Evolutionary conservation across 73 alveolate genomes (phyloP).

Genomic region (Paramecium biaurelia): DNA sequence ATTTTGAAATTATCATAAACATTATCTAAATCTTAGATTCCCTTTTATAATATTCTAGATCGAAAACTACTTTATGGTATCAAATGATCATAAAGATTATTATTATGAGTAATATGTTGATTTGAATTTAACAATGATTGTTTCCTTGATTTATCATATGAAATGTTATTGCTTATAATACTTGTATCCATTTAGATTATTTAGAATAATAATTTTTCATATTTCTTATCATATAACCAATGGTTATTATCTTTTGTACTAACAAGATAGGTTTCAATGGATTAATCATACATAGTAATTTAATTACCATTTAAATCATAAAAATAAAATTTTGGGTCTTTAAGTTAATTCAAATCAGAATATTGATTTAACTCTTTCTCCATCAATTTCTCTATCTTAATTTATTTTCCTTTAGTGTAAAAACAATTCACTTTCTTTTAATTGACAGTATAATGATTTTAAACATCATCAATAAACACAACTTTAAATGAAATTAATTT

Average conservation of each 20-base stretch:
- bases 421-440: not conserved
- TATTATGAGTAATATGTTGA: not conserved
- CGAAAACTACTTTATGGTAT: not conserved
- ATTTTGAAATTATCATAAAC: not conserved
- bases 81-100: not conserved
- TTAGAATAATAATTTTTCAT: not conserved
- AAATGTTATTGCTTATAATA: not conserved
- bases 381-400: not conserved
- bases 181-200: not conserved
- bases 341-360: not conserved
- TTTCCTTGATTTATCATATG: not conserved
- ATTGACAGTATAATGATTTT: not conserved
- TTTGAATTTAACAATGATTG: not conserved
- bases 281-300: not conserved
- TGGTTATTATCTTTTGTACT: not conserved
- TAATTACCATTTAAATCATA: constrained; percentile 14
- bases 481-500: not conserved
- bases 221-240: not conserved
- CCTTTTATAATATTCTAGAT: not conserved
- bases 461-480: not conserved
- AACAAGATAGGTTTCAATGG: not conserved
- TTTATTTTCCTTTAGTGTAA: not conserved
- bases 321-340: not conserved
- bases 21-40: not conserved
- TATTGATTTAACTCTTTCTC: not conserved